Conservation (phyloP, 108 stramenopile genomes). For the Nitzschia putrida region DNA sequence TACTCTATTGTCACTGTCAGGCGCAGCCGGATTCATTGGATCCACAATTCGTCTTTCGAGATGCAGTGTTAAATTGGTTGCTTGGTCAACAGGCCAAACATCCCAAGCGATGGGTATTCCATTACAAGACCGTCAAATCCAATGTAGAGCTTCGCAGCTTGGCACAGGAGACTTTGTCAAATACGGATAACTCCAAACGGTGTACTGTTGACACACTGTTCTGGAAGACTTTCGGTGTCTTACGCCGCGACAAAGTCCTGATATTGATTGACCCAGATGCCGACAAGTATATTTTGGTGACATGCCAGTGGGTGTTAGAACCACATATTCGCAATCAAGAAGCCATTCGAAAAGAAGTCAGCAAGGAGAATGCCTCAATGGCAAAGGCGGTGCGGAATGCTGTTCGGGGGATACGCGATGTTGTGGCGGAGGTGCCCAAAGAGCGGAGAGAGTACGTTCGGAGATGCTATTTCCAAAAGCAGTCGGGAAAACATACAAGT, state of each 20-base stretch:
- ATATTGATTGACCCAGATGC: constrained; percentile 46
- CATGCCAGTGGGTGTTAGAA: constrained; percentile 52
- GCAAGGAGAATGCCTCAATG: neutral
- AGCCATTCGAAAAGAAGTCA: no score
- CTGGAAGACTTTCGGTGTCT: constrained; percentile 54
- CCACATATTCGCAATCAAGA: constrained; percentile 44
- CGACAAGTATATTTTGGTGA: constrained; percentile 66
- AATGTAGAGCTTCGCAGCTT: neutral
- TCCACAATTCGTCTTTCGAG: constrained; percentile 63
- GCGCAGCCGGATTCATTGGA: constrained; percentile 69
- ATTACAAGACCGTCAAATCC: constrained; percentile 26
- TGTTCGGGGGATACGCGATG: neutral
- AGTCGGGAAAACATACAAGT: no score
- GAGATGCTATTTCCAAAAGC: neutral
- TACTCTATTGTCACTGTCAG: constrained; percentile 81
- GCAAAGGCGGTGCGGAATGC: neutral
- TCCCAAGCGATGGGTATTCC: constrained; percentile 25
- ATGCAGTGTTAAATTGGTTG: constrained; percentile 63
- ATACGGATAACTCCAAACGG: neutral
- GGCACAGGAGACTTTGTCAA: neutral
- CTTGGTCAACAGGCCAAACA: constrained; percentile 49
- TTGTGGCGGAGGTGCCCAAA: neutral
- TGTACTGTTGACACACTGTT: constrained; percentile 10
- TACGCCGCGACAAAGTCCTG: constrained; percentile 68
- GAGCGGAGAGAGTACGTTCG: neutral